Base-by-base conservation (phyloP, 306 rosid genomes). In the Quercus suber region DNA sequence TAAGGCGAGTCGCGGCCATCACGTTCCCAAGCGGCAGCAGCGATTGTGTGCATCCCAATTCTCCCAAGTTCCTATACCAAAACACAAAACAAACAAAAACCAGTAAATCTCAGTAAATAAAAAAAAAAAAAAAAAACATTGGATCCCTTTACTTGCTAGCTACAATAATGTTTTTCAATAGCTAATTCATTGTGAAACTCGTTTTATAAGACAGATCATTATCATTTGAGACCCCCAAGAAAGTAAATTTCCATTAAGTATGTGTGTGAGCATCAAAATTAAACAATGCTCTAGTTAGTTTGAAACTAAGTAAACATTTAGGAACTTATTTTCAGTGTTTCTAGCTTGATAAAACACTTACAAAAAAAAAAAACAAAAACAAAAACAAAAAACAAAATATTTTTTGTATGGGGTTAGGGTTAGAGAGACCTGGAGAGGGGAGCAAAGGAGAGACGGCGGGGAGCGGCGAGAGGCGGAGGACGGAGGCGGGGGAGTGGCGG, bases 31-130 rank as follows among this genome's bases (percentile, higher is more conserved):
- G 78, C 11, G 92, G 93, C 80, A 96, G 57, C 59, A 96, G 90
- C 0, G 99, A 96, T 53, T 93, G 89, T 0, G 60, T 37, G 87
- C 98, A 91, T 15, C 98, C 92, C 84, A 93, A 76, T 81, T 88
- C 96, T 83, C 97, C 98, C 81, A 93, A 81, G 76, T 86, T 90
- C 92, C 99, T 95, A 78, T 2, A 51, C 17, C 17, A 20, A 61
- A 23, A 57, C 13, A 18, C 17, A 55, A 67, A 7, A 37, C 45
- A 37, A 37, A 37, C 45, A 9, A 6, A 55, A 53, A 37, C 28
- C 41, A 30, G 8, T 17, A 71, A 43, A 41, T 19, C 37, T 33
- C 30, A 70, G 51, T 18, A 49, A 59, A 56, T 37, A 55, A 76
- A 43, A 17, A 23, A 41, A 41, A 18, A 6, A 68, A 80, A 35